phyloP scores from a whole-genome alignment of 441 rosid species.

The Jatropha multifida region DNA sequence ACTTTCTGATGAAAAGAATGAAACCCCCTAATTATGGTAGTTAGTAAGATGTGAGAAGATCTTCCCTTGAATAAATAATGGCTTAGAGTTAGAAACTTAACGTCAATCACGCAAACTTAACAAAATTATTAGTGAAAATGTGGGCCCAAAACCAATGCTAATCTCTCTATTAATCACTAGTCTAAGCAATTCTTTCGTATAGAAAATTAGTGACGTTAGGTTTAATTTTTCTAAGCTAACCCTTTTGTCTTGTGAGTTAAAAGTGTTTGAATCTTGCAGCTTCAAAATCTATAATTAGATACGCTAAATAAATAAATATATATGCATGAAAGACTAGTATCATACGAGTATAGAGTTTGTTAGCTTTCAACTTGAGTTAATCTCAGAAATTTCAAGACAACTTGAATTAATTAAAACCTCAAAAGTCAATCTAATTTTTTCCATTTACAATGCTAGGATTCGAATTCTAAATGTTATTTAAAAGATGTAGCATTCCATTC shows the following conservation, averaged over 20 bases:
- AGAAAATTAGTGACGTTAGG: constrained; percentile 21
- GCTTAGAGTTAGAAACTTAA: constrained; percentile 28
- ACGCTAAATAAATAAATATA: not conserved
- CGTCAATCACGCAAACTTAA: constrained; percentile 77
- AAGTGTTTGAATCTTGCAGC: constrained; percentile 16
- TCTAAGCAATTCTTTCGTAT: constrained; percentile 2
- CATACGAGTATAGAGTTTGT: not conserved
- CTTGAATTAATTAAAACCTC: too few species aligned
- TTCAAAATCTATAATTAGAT: not conserved
- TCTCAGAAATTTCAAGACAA: too few species aligned
- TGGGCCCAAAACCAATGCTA: constrained; percentile 26
- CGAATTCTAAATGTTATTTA: too few species aligned
- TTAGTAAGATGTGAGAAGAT: constrained; percentile 63
- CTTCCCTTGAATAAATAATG: constrained; percentile 35
- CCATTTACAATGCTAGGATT: too few species aligned
- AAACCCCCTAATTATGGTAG: constrained; percentile 37
- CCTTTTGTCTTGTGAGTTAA: not conserved
- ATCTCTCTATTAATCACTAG: not conserved
- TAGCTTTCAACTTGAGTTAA: too few species aligned
- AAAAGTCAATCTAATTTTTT: too few species aligned
- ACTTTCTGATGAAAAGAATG: not conserved
- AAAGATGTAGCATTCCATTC: too few species aligned
- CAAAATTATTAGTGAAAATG: constrained; percentile 23
- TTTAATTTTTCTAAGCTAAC: constrained; percentile 28
- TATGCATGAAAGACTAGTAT: not conserved